Conservation (phyloP, 257 asterid species). For the Linderniella brevidens region DNA sequence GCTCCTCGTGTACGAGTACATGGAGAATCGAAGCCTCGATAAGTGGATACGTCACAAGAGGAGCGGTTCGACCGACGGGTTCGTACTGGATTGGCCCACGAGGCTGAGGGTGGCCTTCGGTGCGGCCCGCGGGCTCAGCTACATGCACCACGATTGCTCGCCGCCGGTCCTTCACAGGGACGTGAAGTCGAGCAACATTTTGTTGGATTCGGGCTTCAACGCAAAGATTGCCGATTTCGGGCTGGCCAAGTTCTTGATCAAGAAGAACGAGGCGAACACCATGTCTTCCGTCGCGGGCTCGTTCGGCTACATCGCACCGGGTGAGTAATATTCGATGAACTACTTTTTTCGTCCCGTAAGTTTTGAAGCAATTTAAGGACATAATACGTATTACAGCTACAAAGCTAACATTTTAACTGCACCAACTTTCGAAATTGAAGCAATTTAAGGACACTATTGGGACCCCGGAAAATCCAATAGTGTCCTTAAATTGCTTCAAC, state of each 20-base stretch:
- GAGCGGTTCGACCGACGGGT: conserved; percentile 13
- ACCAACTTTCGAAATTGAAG: too few species aligned
- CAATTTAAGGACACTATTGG: too few species aligned
- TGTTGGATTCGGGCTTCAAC: conserved; percentile 27
- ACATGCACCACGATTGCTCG: conserved; percentile 39
- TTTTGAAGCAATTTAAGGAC: too few species aligned
- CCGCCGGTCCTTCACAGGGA: conserved; percentile 39
- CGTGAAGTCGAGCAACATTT: conserved; percentile 36
- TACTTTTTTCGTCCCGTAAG: too few species aligned
- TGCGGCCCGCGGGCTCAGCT: conserved; percentile 40
- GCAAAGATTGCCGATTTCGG: conserved; percentile 50
- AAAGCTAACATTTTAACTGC: too few species aligned
- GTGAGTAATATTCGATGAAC: conserved; percentile 7
- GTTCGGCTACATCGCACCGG: conserved; percentile 50
- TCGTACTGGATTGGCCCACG: conserved; percentile 35
- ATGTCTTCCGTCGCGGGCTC: conserved; percentile 44
- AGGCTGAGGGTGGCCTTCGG: conserved; percentile 41
- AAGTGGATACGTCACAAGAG: conserved; percentile 49
- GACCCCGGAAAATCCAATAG: too few species aligned
- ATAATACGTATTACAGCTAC: too few species aligned
- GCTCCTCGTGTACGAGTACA: conserved; percentile 64
- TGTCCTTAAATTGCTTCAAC: too few species aligned
- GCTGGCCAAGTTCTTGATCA: conserved; percentile 28
- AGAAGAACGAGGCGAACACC: conserved; percentile 29
- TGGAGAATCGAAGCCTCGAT: conserved; percentile 73